These are phyloP conservation scores for Trametes pubescens DNA, from an alignment of 1,284 basidiomycete genomes.

Conservation along the genomic window DNA sequence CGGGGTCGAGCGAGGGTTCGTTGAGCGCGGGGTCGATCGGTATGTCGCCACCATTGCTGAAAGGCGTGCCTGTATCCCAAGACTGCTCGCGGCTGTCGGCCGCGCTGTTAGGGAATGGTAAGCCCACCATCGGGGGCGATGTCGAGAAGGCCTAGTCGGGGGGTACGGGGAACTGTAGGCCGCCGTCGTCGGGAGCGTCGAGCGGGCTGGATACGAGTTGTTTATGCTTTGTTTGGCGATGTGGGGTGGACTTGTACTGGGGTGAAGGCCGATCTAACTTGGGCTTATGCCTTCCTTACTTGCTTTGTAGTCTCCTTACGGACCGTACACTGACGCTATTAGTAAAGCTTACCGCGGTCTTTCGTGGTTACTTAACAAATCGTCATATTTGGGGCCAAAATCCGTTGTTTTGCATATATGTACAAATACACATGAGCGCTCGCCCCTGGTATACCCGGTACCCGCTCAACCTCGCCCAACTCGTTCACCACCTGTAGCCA, in stretches of 20 bases:
- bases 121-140: conserved; percentile 58
- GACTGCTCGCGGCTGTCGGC: conserved; percentile 58
- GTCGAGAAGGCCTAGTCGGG: conserved; percentile 19
- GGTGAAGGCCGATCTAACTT: neutral
- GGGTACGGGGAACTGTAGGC: conserved; percentile 23
- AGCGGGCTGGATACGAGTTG: conserved; percentile 41
- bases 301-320: neutral
- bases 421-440: too few species aligned
- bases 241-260: conserved; percentile 30
- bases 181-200: conserved; percentile 41
- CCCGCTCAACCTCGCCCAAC: too few species aligned
- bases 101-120: conserved; percentile 62
- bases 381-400: too few species aligned
- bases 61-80: conserved; percentile 63
- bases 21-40: conserved; percentile 77
- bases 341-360: neutral
- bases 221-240: conserved; percentile 42
- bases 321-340: neutral
- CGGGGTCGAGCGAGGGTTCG: conserved; percentile 59
- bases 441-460: too few species aligned
- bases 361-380: neutral
- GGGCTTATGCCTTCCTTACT: neutral
- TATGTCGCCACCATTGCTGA: conserved; percentile 62
- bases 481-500: too few species aligned
- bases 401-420: too few species aligned